phyloP scores from a whole-genome alignment of 2,329 filamentous ascomycete genomes.

The Trichophyton schoenleinii region DNA sequence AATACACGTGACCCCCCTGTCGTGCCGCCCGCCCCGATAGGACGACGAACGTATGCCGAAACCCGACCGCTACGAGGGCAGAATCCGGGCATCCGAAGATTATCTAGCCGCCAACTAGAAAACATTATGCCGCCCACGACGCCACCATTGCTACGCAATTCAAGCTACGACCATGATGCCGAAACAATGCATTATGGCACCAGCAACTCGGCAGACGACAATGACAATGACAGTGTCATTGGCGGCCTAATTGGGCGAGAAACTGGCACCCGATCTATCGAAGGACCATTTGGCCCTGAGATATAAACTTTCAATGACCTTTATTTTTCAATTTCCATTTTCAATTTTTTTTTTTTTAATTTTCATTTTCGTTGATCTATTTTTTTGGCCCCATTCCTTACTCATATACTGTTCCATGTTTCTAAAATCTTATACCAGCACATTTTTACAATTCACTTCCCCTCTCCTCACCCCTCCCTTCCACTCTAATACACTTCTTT shows the following conservation, averaged over 20 bases:
- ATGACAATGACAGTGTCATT: slow-evolving; percentile 36
- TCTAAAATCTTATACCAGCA: background rate
- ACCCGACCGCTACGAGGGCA: slow-evolving; percentile 24
- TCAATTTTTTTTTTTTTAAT: background rate
- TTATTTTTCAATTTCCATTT: too few species aligned
- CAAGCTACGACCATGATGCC: slow-evolving; percentile 48
- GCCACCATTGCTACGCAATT: slow-evolving; percentile 44
- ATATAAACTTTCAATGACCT: slow-evolving; percentile 8
- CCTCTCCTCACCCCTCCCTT: background rate
- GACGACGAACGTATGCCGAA: slow-evolving; percentile 19
- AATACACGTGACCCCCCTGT: slow-evolving; percentile 41
- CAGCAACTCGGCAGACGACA: slow-evolving; percentile 39
- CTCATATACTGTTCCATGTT: background rate
- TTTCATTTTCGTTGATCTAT: background rate
- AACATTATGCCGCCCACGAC: slow-evolving; percentile 31
- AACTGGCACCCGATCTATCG: background rate
- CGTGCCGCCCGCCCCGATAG: slow-evolving; percentile 14
- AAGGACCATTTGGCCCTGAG: slow-evolving; percentile 13
- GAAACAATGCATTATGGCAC: slow-evolving; percentile 39
- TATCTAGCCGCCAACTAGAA: slow-evolving; percentile 22
- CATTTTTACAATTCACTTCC: background rate
- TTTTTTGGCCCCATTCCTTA: background rate
- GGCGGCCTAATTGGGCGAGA: slow-evolving; percentile 7
- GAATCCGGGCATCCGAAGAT: slow-evolving; percentile 16
- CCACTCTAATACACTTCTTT: slow-evolving; percentile 1